phyloP scores from a whole-genome alignment of 1,284 basidiomycete genomes.

The Omphalotus olearius region DNA sequence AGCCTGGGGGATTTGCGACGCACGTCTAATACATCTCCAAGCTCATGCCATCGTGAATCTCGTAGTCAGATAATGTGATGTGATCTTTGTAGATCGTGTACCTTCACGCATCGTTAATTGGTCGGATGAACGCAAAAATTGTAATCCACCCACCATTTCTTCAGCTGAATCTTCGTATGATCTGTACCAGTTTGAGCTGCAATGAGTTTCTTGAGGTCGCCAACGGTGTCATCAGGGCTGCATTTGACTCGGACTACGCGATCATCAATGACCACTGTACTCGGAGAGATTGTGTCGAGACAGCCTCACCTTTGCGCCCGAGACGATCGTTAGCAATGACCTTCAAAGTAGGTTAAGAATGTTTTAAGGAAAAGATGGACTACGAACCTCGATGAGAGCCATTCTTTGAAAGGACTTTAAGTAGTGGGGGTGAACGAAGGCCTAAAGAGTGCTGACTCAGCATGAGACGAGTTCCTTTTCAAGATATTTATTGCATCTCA shows the following conservation, averaged over 20 bases:
- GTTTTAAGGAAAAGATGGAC: background rate
- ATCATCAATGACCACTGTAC: background rate
- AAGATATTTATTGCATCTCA: too few species aligned
- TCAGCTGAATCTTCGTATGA: constrained; percentile 82
- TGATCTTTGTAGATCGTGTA: constrained; percentile 93
- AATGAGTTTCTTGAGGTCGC: constrained; percentile 95
- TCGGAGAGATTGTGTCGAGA: background rate
- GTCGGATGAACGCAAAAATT: constrained; percentile 1
- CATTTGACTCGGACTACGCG: constrained; percentile 76
- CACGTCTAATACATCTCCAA: constrained; percentile 79
- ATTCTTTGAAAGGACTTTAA: constrained; percentile 26
- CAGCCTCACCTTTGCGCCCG: constrained; percentile 41
- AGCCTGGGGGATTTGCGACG: background rate
- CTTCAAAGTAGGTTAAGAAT: constrained; percentile 31
- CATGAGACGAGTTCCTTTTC: constrained; percentile 3
- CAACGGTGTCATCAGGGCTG: constrained; percentile 93
- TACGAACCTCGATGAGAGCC: constrained; percentile 55
- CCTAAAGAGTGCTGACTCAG: background rate
- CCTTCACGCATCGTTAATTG: constrained; percentile 38
- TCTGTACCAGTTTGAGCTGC: constrained; percentile 95
- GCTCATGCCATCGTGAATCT: constrained; percentile 93
- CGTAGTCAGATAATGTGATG: constrained; percentile 91
- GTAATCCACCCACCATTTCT: constrained; percentile 79
- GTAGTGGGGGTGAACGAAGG: background rate
- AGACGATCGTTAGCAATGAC: constrained; percentile 97